These are phyloP conservation scores for Herpomyces periplanetae DNA, from an alignment of 2,329 filamentous ascomycete species.

Conservation along the genomic window DNA sequence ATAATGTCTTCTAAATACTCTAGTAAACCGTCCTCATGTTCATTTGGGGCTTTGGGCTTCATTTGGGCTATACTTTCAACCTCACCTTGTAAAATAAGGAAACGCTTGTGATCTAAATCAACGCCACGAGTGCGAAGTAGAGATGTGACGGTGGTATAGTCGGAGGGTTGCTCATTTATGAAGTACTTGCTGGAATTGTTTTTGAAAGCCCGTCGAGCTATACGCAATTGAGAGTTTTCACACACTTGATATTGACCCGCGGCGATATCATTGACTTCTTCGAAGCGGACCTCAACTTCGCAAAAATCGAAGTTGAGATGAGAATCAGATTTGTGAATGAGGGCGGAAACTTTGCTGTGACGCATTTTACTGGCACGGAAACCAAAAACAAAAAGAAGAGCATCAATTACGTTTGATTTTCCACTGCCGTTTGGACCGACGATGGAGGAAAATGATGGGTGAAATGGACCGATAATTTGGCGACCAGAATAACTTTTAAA, in stretches of 20 bases:
- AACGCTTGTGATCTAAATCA: slow-evolving; percentile 88
- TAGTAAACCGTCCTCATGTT: slow-evolving; percentile 77
- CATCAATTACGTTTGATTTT: slow-evolving; percentile 96
- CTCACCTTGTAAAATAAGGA: slow-evolving; percentile 82
- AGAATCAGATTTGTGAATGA: slow-evolving; percentile 83
- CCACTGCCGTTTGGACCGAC: slow-evolving; percentile 92
- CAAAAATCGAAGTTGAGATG: slow-evolving; percentile 54
- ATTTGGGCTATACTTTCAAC: slow-evolving; percentile 97
- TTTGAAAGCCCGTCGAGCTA: slow-evolving; percentile 74
- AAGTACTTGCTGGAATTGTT: slow-evolving; percentile 98
- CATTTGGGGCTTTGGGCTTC: slow-evolving; percentile 78
- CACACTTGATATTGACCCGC: slow-evolving; percentile 35
- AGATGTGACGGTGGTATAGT: slow-evolving; percentile 62
- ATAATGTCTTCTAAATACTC: slow-evolving; percentile 97
- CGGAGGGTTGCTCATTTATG: slow-evolving; percentile 58
- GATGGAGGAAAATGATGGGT: slow-evolving; percentile 83
- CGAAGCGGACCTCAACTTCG: slow-evolving; percentile 84
- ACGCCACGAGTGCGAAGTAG: slow-evolving; percentile 56
- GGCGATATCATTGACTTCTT: slow-evolving; percentile 64
- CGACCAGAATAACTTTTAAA: slow-evolving; percentile 95
- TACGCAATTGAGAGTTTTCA: slow-evolving; percentile 42
- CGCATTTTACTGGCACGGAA: slow-evolving; percentile 98
- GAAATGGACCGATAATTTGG: slow-evolving; percentile 83
- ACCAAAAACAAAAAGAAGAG: slow-evolving; percentile 87
- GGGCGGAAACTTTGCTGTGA: slow-evolving; percentile 81